phyloP scores from a whole-genome alignment of 1,139 yeast species.

The Suzukiozyma palmioleophila region DNA sequence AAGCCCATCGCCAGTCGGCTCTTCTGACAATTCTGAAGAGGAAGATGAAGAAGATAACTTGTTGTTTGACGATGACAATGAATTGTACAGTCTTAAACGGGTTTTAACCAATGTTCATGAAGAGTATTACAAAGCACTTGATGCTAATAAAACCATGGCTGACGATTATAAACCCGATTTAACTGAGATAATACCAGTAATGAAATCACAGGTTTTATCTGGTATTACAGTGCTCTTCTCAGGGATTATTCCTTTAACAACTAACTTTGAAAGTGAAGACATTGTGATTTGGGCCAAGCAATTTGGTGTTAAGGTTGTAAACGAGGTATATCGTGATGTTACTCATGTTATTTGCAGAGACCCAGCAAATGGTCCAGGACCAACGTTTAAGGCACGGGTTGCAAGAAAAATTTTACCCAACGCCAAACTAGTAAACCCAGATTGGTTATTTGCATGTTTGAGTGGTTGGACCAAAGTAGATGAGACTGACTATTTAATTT shows the following conservation, averaged over 20 bases:
- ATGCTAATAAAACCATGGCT: conserved; percentile 13
- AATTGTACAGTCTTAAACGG: conserved; percentile 57
- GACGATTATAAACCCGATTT: conserved; percentile 47
- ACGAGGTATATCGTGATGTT: conserved; percentile 67
- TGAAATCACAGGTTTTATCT: conserved; percentile 64
- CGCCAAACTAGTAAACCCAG: conserved; percentile 81
- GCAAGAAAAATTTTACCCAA: conserved; percentile 62
- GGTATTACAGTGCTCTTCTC: conserved; percentile 76
- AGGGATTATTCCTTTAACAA: conserved; percentile 80
- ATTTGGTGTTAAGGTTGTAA: conserved; percentile 84
- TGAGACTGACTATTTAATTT: conserved; percentile 57
- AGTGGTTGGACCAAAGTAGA: conserved; percentile 72
- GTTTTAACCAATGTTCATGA: conserved; percentile 63
- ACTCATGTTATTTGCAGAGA: conserved; percentile 86
- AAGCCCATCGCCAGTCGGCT: conserved; percentile 12
- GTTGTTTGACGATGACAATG: conserved; percentile 77
- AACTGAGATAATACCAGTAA: conserved; percentile 61
- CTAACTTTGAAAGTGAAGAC: conserved; percentile 66
- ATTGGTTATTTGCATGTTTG: conserved; percentile 87
- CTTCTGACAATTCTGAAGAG: conserved; percentile 21
- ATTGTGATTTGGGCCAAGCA: conserved; percentile 89
- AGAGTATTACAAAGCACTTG: conserved; percentile 55
- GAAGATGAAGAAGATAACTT: conserved; percentile 52
- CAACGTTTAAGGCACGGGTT: conserved; percentile 69
- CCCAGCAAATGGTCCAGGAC: conserved; percentile 51